Base-by-base conservation (phyloP, 768 basidiomycete species). In the Rhodotorula diobovata region DNA sequence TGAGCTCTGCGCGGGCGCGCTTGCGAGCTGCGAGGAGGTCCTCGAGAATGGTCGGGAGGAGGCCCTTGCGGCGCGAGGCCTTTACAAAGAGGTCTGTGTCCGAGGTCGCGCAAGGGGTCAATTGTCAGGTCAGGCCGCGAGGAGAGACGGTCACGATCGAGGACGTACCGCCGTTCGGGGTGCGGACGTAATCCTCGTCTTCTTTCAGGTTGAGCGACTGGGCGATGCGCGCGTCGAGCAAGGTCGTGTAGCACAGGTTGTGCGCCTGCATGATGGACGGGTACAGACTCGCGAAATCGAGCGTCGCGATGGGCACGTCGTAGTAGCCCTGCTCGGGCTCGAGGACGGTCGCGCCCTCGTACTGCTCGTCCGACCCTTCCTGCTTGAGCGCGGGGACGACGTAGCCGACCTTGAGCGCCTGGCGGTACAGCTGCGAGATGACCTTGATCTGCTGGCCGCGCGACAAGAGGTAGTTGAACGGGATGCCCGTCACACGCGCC, bases 261-360 rank as follows among this genome's bases (percentile, higher is more conserved):
- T 99, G 96, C 5, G 95, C 96, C 94, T 97, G 97, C 96, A 99
- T 99, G 82, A 99, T 98, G 0, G 96, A 98, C 8, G 96, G 96
- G 81, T 99, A 99, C 71, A 99, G 85, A 4, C 94, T 97, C 68
- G 92, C 93, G 82, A 99, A 99, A 85, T 99, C 96, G 58, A 99
- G 86, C 0, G 96, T 98, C 21, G 96, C 94, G 77, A 99, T 97
- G 4, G 96, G 96, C 0, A 88, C 86, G 78, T 96, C 92, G 79
- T 98, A 99, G 81, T 93, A 99, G 0, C 95, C 96, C 78, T 89
- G 93, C 80, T 86, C 88, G 8, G 96, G 96, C 78, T 99, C 96
- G 75, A 99, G 98, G 77, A 99, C 96, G 20, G 93, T 99, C 9
- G 96, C 96, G 73, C 96, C 96, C 83, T 98, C 96, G 76, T 99